Percentiles rank a stretch among this genome's conserved stretches.
Evolutionary conservation across 2,329 filamentous ascomycete genomes (phyloP).

Genomic region (Exophiala dermatitidis): DNA sequence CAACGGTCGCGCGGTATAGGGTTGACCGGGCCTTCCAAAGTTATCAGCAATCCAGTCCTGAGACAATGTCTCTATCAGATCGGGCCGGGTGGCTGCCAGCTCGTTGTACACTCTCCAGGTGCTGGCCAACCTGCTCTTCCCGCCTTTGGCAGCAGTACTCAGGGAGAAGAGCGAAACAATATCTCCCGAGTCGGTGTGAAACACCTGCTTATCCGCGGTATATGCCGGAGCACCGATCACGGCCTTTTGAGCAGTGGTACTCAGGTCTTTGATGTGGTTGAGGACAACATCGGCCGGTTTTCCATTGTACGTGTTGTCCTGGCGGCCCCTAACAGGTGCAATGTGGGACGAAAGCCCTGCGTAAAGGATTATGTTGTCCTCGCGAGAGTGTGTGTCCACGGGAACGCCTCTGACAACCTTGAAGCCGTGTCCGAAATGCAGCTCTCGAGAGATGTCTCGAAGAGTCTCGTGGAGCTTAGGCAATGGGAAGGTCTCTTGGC

Average conservation of each 20-base stretch:
- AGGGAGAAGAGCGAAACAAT: conserved; percentile 47
- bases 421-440: conserved; percentile 41
- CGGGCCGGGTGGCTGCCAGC: conserved; percentile 45
- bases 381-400: conserved; percentile 32
- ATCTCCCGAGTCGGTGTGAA: conserved; percentile 52
- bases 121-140: conserved; percentile 48
- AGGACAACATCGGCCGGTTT: conserved; percentile 48
- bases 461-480: conserved; percentile 33
- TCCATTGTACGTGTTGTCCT: conserved; percentile 40
- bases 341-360: conserved; percentile 40
- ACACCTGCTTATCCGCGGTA: conserved; percentile 49
- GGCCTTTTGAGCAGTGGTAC: conserved; percentile 32
- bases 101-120: conserved; percentile 51
- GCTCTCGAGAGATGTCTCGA: conserved; percentile 31
- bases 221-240: conserved; percentile 41
- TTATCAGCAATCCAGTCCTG: conserved; percentile 45
- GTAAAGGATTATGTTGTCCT: conserved; percentile 39
- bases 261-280: conserved; percentile 58
- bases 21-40: conserved; percentile 45
- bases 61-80: conserved; percentile 46
- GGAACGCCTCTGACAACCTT: conserved; percentile 40
- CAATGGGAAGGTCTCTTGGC: conserved; percentile 39
- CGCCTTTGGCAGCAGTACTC: conserved; percentile 43
- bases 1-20: conserved; percentile 41
- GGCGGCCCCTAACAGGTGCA: conserved; percentile 35